Evolutionary conservation across 1,284 basidiomycete species (phyloP).

Genomic region (Vanrija sp.): DNA sequence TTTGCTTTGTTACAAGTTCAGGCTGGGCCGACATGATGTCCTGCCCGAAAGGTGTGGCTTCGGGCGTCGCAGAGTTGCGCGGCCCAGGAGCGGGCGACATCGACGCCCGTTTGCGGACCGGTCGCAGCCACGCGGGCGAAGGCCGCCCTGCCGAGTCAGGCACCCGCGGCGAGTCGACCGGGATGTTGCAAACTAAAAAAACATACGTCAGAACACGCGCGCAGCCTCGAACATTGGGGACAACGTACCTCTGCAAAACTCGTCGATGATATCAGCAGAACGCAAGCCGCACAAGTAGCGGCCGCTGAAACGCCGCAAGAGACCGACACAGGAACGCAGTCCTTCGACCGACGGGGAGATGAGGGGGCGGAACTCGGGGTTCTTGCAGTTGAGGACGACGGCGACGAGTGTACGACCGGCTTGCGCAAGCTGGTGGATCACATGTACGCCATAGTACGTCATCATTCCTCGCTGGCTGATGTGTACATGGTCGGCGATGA

Average conservation of each 20-base stretch:
- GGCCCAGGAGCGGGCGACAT: slow-evolving; percentile 42
- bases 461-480: slow-evolving; percentile 73
- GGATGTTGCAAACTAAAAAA: slow-evolving; percentile 72
- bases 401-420: slow-evolving; percentile 84
- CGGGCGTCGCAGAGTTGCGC: slow-evolving; percentile 53
- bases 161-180: slow-evolving; percentile 61
- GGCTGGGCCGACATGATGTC: slow-evolving; percentile 28
- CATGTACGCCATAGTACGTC: slow-evolving; percentile 90
- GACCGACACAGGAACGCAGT: slow-evolving; percentile 73
- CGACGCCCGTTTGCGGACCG: slow-evolving; percentile 61
- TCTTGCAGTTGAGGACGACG: slow-evolving; percentile 64
- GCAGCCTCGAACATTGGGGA: no score
- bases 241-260: slow-evolving; percentile 77
- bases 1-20: slow-evolving; percentile 12
- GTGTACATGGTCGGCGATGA: slow-evolving; percentile 74
- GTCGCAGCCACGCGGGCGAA: slow-evolving; percentile 77
- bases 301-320: slow-evolving; percentile 57
- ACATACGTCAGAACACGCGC: slow-evolving; percentile 5
- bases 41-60: slow-evolving; percentile 12
- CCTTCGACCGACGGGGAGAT: slow-evolving; percentile 77
- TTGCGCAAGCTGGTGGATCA: slow-evolving; percentile 86
- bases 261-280: slow-evolving; percentile 84
- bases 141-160: slow-evolving; percentile 55
- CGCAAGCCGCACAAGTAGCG: slow-evolving; percentile 70
- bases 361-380: slow-evolving; percentile 56